Conservation (phyloP, 441 rosid species). For the Flueggea neowawraea region DNA sequence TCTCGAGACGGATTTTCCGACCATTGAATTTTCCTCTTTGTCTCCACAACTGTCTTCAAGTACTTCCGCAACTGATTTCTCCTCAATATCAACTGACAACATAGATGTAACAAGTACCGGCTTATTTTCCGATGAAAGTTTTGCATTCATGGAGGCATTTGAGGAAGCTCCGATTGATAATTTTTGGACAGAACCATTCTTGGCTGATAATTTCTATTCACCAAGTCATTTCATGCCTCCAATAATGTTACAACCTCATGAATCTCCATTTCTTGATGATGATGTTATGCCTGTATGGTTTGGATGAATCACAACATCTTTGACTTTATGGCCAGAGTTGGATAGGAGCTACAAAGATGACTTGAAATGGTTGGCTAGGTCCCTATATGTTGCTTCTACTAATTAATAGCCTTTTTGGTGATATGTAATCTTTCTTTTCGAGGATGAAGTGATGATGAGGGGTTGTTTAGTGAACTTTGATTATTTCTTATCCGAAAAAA, state of each 20-base stretch:
- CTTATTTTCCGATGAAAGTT: conserved; percentile 5
- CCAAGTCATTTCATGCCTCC: conserved; percentile 15
- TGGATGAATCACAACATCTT: too few relatives aligned
- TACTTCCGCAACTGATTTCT: conserved; percentile 1
- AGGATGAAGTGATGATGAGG: too few relatives aligned
- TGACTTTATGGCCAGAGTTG: too few relatives aligned
- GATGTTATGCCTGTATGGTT: conserved; percentile 12
- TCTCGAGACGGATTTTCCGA: too few relatives aligned
- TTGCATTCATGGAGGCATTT: conserved; percentile 15
- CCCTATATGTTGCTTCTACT: too few relatives aligned
- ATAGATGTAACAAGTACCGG: conserved; percentile 1
- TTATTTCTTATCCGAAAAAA: too few relatives aligned
- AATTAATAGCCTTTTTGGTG: too few relatives aligned
- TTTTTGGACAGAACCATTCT: conserved; percentile 59
- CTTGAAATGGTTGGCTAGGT: too few relatives aligned
- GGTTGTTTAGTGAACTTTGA: too few relatives aligned
- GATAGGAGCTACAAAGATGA: too few relatives aligned
- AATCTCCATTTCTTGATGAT: conserved; percentile 23
- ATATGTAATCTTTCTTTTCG: too few relatives aligned
- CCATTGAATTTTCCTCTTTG: background rate
- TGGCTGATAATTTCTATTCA: conserved; percentile 21
- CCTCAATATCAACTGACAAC: conserved; percentile 10
- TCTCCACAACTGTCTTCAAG: conserved; percentile 23
- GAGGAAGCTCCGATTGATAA: conserved; percentile 16
- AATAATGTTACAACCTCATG: conserved; percentile 1